Base-by-base conservation (phyloP, 2,329 filamentous ascomycete genomes). In the Rhynchosporium graminicola region DNA sequence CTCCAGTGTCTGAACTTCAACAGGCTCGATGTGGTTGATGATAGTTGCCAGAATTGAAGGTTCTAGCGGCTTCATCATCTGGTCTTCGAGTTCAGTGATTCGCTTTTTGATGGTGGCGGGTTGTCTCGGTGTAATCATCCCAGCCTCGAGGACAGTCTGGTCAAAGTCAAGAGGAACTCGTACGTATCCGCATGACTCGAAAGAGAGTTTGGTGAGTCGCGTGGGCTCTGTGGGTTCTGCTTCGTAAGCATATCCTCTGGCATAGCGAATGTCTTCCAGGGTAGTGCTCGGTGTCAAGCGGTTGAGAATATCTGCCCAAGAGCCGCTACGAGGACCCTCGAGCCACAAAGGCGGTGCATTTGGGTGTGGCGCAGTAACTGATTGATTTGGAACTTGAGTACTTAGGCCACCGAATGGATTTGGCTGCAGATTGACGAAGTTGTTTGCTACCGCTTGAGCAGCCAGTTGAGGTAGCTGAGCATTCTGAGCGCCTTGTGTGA, bases 221-320 rank as follows among this genome's bases (percentile, higher is more conserved):
- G 64, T 66, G 59, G 69, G 38, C 57, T 63, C 45, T 59, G 57
- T 59, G 62, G 56, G 26, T 54, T 61, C 63, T 28, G 71, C 67
- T 38, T 72, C 69, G 7, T 63, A 70, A 57, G 69, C 68, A 66
- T 73, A 71, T 45, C 76, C 76, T 57, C 73, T 70, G 7, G 70
- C 65, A 29, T 76, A 72, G 13, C 76, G 74, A 43, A 80, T 77
- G 63, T 79, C 75, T 47, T 70, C 70, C 38, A 82, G 73, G 15
- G 77, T 79, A 2, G 69, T 71, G 13, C 80, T 79, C 2, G 82
- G 82, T 0, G 80, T 83, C 55, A 84, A 77, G 10, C 67, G 70
- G 66, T 84, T 77, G 59, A 85, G 77, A 29, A 82, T 67, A 7
- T 77, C 70, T 26, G 78, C 71, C 83, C 83, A 85, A 15, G 80